Base-by-base conservation (phyloP, 225 moss, liverwort and hornwort genomes). In the Pseudoscleropodium purum region DNA sequence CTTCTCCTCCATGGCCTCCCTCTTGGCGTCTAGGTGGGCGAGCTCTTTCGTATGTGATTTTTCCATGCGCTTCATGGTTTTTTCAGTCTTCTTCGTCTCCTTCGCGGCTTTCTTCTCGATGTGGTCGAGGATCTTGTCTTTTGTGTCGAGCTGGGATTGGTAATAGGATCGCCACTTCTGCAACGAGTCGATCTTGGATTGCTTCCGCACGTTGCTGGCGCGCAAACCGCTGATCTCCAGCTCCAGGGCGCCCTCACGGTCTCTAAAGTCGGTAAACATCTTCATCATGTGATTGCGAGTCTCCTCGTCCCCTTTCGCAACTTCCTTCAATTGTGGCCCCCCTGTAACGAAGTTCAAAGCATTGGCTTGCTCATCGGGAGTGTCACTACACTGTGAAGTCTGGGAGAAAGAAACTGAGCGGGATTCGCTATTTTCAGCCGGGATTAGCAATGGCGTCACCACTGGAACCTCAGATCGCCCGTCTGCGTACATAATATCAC, bases 141-240 rank as follows among this genome's bases (percentile, higher is more conserved):
- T 93, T 27, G 67, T 75, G 62, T 90, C 81, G 23, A 94, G 83
- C 82, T 91, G 79, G 15, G 68, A 27, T 65, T 73, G 90, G 66
- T 92, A 94, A 77, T 94, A 94, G 5, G 86, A 68, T 45, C 91
- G 91, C 94, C 94, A 94, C 72, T 94, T 94, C 36, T 94, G 93
- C 43, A 94, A 91, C 19, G 94, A 92, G 72, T 91, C 92, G 27
- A 92, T 92, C 88, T 92, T 95, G 19, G 83, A 54, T 88, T 94
- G 94, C 89, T 95, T 92, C 86, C 92, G 81, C 60, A 81, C 81
- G 31, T 88, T 93, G 81, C 91, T 91, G 78, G 88, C 87, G 77
- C 85, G 69, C 88, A 94, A 77, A 56, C 84, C 75, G 34, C 77
- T 65, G 11, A 92, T 59, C 86, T 94, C 92, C 62, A 47, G 87